Base-by-base conservation (phyloP, 2,329 filamentous ascomycete genomes). In the Paraphoma sp. region DNA sequence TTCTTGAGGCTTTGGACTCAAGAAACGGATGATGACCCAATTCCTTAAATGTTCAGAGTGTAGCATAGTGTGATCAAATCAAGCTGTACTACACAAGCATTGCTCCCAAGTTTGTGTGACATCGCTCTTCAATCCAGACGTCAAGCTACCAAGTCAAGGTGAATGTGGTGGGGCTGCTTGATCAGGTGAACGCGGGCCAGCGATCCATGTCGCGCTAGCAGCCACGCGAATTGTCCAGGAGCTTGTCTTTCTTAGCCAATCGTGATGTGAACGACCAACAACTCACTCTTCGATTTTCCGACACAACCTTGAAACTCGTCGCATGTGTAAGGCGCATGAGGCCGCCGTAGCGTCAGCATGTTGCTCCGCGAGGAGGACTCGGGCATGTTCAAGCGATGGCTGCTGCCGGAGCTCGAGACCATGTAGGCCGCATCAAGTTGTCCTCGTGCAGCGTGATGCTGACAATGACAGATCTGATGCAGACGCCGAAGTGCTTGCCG, bases 401-500 rank as follows among this genome's bases (percentile, higher is more conserved):
- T 93, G 60, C 86, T 93, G 60, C 89, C 89, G 77, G 86, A 89
- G 60, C 85, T 93, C 51, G 89, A 91, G 72, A 87, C 89, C 70
- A 90, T 89, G 89, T 91, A 78, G 51, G 87, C 79, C 16, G 46
- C 23, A 42, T 36, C n/a, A 48, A 28, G 28, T 45, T 45, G 29
- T 48, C 3, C 33, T 42, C 4, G 28, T 14, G 17, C 33, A 14
- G 29, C 40, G n/a, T 23, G 18, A 31, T 43, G 42, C 53, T 67
- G 18, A 62, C 50, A 38, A 30, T 4, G 11, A 41, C 48, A 92
- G 90, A 51, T 91, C 89, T 29, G 90, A 93, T 69, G 90, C 90
- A 48, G 91, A 95, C 72, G 86, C 88, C 31, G 91, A 93, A 69
- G 90, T 94, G 5, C 86, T 95, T 3, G 91, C 90, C 45, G 91